A percentile compares a stretch with the other conserved stretches of the same genome.
Evolutionary conservation across 176 grass and related monocot species (phyloP).

Genomic region (Ampelocalamus luodianensis): DNA sequence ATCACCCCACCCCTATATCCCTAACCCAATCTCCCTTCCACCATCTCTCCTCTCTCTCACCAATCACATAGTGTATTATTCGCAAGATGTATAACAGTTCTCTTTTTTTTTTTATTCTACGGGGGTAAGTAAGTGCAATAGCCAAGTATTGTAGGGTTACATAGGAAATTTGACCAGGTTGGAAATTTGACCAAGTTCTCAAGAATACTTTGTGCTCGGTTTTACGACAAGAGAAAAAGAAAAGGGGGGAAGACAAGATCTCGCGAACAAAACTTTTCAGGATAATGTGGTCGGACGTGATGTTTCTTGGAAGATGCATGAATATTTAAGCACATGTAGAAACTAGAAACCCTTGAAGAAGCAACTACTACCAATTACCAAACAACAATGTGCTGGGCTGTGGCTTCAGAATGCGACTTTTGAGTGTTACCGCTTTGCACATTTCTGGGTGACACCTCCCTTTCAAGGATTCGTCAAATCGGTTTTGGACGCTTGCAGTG

Average conservation of each 20-base stretch:
- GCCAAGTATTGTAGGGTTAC: not conserved
- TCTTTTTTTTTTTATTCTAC: not conserved
- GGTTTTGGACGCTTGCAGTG: not conserved
- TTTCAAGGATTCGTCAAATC: slow-evolving; percentile 34
- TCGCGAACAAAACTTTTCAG: slow-evolving; percentile 25
- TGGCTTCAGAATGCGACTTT: slow-evolving; percentile 29
- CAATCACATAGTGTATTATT: too few relatives aligned
- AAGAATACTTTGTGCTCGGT: not conserved
- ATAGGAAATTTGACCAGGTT: not conserved
- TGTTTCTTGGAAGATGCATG: slow-evolving; percentile 48
- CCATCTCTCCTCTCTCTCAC: too few relatives aligned
- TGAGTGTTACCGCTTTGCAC: slow-evolving; percentile 26
- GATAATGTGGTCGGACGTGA: slow-evolving; percentile 49
- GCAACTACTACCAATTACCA: slow-evolving; percentile 35
- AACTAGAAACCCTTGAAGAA: slow-evolving; percentile 1
- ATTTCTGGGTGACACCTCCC: slow-evolving; percentile 37
- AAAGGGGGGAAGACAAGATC: slow-evolving; percentile 13
- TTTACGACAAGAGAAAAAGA: not conserved
- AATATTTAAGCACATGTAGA: slow-evolving; percentile 31
- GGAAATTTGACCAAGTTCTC: not conserved
- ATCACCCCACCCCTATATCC: too few relatives aligned
- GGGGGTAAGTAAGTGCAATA: not conserved
- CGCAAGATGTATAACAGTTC: too few relatives aligned
- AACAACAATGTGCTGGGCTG: slow-evolving; percentile 23
- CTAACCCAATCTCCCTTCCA: too few relatives aligned